Evolutionary conservation across 2,329 filamentous ascomycete species (phyloP), one percentile per base, ranked within the genome.

Genomic region (Shiraia sp.): DNA sequence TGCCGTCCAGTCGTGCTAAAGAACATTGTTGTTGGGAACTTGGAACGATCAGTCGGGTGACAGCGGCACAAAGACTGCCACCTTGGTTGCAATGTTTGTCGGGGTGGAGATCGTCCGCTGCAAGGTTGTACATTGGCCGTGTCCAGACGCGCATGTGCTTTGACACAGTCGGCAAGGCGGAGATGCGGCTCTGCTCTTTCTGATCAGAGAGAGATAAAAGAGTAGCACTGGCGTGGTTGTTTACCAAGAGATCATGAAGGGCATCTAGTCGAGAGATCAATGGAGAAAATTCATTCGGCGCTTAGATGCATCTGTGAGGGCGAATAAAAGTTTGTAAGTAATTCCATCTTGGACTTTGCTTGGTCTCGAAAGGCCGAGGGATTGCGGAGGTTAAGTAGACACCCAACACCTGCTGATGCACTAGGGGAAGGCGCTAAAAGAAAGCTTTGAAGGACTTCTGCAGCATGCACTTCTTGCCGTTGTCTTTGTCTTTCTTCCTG

Each of bases 321-420:
- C 19, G 8, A 22, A 4, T 8, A 32, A 22, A 9, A 29, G 30
- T 35, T 39, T 17, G 49, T 41, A 45, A 45, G 51, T 43, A n/a
- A 8, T 17, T 10, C 26, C 31, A 13, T 40, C 10, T 31, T 24
- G 14, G 36, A 19, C 15, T 15, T 28, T 23, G 4, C 32, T 36
- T 8, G 10, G 22, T 23, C n/a, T n/a, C 26, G 19, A 31, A 30
- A 41, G 35, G 31, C n/a, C 37, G 50, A 45, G 51, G 53, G 44
- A 40, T n/a, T 32, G 22, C 30, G 42, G 42, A 34, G 42, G 17
- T 59, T 58, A 59, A 58, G 48, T 59, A 59, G 51, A 36, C 35
- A 37, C 40, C 34, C 28, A 39, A 35, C 40, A 36, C 17, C 32
- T 34, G 47, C 45, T 51, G 44, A 44, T 37, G 34, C 40, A 45